Evolutionary conservation across 768 basidiomycete species (phyloP), one percentile per base, ranked within the genome.

Genomic region (Scleroderma bovista): DNA sequence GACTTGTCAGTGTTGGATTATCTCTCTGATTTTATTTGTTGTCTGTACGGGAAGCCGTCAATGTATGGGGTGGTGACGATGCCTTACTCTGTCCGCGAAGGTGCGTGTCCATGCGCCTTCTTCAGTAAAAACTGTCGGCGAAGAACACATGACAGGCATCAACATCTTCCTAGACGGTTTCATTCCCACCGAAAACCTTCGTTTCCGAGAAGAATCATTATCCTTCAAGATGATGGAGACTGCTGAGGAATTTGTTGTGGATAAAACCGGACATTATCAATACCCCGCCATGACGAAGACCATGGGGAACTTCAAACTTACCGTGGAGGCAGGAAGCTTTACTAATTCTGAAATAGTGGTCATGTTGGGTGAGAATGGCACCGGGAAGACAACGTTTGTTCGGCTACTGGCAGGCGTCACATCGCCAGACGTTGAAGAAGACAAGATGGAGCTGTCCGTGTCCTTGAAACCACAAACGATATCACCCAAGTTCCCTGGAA

Each of bases 301-400:
- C 0, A 80, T 97, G 44, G 96, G 96, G 26, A 66, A 64, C 56
- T 99, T 99, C 84, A 97, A 99, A 70, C 81, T 99, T 43, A 91
- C 92, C 44, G 90, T 99, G 47, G 81, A 95, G 59, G 72, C 69
- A 1, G 96, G 96, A 22, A 79, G 79, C 31, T 99, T 98, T 72
- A 94, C 95, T n/a, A 94, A 98, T 65, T 97, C 94, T 2, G 96
- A 99, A 68, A 99, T 99, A 67, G 92, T 99, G 60, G 96, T 99
- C 67, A 90, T 99, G 86, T 75, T 99, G 31, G 96, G 96, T 54
- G 96, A 99, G 79, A 99, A 99, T 69, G 96, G 96, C 44, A 99
- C 93, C 2, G 94, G 96, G 34, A 99, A 99, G 77, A 97, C 96
- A 39, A 99, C 96, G 1, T 92, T 99, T 66, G 93, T 99, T 50